Base-by-base conservation (phyloP, 441 rosid genomes). In the Theobroma grandiflorum region DNA sequence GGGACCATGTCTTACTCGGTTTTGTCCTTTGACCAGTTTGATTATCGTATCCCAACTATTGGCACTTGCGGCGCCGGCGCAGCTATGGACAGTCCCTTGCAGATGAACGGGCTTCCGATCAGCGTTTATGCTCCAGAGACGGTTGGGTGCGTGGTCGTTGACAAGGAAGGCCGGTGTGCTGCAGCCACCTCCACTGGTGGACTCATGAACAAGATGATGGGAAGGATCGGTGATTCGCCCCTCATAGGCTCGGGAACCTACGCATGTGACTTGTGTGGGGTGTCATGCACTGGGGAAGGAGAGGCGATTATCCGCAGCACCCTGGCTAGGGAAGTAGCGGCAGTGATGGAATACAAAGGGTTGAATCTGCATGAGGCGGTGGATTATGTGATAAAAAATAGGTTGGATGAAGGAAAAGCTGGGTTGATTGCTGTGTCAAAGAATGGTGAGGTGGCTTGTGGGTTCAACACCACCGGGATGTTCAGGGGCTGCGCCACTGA, bases 101-200 rank as follows among this genome's bases (percentile, higher is more conserved):
- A 75, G 49, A 94, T 96, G 99, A 94, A 94, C 78, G 97, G 99
- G 14, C 98, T 96, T 11, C 98, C 99, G 0, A 92, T 96, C 74
- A 89, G 93, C 82, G 75, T 92, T 26, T 96, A 96, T 77, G 91
- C 98, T 2, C 97, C 97, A 3, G 99, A 96, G 85, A 94, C 98
- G 0, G 99, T 96, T 0, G 99, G 99, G 1, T 96, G 99, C 79
- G 97, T 89, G 38, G 99, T 85, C 63, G 99, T 96, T 15, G 99
- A 96, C 87, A 75, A 83, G 40, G 86, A 92, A 82, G 98, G 98
- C n/a, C 83, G 91, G 61, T 96, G 99, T 35, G 99, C 98, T 0
- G 97, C 99, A 0, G 99, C 94, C 72, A 96, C 99, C 2, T 96
- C 99, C 7, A 96, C 99, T 0, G 99, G 99, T 1, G 99, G 99